Conservation (phyloP, 2,329 filamentous ascomycete genomes). For the Hymenoscyphus occultus region DNA sequence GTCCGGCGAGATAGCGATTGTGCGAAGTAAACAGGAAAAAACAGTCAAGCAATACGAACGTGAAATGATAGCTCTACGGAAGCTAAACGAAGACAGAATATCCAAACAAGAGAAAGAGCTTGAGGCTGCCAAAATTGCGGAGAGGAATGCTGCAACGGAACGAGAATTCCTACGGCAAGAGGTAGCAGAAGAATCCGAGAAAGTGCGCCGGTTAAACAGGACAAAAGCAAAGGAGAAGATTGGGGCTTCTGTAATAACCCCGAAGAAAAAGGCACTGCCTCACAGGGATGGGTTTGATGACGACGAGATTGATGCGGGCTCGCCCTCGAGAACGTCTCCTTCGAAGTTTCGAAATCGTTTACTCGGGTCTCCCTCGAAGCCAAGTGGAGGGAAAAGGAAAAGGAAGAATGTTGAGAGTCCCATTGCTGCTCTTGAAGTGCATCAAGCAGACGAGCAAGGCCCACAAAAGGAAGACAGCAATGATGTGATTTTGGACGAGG, state of each 20-base stretch:
- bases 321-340: conserved; percentile 48
- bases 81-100: conserved; percentile 60
- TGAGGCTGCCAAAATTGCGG: conserved; percentile 62
- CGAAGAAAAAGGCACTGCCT: conserved; percentile 56
- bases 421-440: conserved; percentile 49
- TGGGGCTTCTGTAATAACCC: conserved; percentile 47
- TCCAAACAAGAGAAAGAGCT: conserved; percentile 62
- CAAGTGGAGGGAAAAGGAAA: conserved; percentile 59
- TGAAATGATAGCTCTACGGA: conserved; percentile 59
- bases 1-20: conserved; percentile 69
- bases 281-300: conserved; percentile 73
- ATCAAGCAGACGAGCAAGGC: conserved; percentile 24
- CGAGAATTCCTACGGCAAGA: conserved; percentile 72
- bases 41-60: conserved; percentile 59
- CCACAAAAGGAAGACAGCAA: conserved; percentile 20
- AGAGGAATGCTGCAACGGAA: conserved; percentile 64
- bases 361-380: conserved; percentile 57
- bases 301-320: conserved; percentile 47
- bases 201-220: conserved; percentile 40
- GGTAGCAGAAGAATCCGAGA: conserved; percentile 56
- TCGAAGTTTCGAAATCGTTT: conserved; percentile 41
- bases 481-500: conserved; percentile 31
- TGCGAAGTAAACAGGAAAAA: conserved; percentile 68
- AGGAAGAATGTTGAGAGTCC: conserved; percentile 64
- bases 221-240: conserved; percentile 44